phyloP scores from a whole-genome alignment of 345 rosid species.

The Moricandia moricandioides region DNA sequence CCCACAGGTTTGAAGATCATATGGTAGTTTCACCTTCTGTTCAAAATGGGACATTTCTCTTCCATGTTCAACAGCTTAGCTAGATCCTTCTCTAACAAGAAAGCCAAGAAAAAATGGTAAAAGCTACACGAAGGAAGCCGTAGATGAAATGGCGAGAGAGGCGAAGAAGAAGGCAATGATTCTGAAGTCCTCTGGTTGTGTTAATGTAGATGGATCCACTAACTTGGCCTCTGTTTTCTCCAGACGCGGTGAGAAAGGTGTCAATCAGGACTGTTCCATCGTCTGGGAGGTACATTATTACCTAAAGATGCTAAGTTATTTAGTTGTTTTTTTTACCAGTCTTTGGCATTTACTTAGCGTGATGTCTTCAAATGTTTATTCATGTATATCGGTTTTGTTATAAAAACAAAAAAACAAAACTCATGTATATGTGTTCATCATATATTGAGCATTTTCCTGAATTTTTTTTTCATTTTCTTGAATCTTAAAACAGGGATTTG shows the following conservation, averaged over 20 bases:
- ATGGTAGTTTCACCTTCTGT: neutral
- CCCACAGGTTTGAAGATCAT: constrained; percentile 11
- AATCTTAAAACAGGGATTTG: constrained; percentile 54
- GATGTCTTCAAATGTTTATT: neutral
- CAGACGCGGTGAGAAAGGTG: constrained; percentile 80
- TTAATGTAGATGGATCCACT: constrained; percentile 56
- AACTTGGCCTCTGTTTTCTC: constrained; percentile 77
- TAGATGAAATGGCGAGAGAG: constrained; percentile 66
- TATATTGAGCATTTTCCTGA: neutral
- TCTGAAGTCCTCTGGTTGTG: constrained; percentile 65
- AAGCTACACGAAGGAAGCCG: constrained; percentile 59
- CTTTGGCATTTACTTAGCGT: neutral
- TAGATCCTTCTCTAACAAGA: constrained; percentile 49
- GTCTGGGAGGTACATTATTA: constrained; percentile 81
- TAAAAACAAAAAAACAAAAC: too few relatives aligned
- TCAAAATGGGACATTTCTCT: constrained; percentile 68
- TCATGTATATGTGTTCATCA: neutral
- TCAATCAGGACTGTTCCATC: constrained; percentile 81
- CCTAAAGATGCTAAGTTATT: neutral
- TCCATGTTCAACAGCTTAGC: constrained; percentile 82
- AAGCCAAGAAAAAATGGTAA: constrained; percentile 45
- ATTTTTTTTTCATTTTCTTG: neutral
- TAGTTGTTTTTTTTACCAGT: neutral
- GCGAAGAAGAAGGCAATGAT: constrained; percentile 77
- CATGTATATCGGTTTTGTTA: too few relatives aligned